A percentile compares a stretch with the other conserved stretches of the same genome.
Conservation (phyloP, 1,284 basidiomycete genomes). For the Ceratobasidium sp. region DNA sequence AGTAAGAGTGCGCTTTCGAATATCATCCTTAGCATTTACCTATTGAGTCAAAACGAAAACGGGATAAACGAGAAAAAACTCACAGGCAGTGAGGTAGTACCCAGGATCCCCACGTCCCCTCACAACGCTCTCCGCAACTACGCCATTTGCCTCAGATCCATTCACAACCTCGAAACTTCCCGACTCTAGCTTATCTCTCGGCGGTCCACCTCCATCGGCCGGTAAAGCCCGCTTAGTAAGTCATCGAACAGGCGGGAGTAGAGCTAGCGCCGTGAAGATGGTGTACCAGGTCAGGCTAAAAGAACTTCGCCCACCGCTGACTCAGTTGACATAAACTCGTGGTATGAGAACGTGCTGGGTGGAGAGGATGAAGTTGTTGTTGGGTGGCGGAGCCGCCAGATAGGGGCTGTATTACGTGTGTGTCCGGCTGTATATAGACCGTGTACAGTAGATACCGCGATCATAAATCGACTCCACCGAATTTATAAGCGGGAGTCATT, state of each 20-base stretch:
- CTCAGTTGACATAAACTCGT: conserved; percentile 72
- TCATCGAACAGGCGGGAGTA: conserved; percentile 59
- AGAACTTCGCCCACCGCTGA: conserved; percentile 64
- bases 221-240: conserved; percentile 67
- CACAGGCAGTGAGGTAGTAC: conserved; percentile 77
- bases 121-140: conserved; percentile 73
- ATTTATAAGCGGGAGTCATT: background rate
- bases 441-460: conserved; percentile 9
- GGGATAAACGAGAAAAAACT: conserved; percentile 47
- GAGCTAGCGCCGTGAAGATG: conserved; percentile 56
- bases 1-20: conserved; percentile 81
- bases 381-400: no score
- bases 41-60: background rate
- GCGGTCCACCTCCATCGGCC: conserved; percentile 73
- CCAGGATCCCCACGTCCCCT: conserved; percentile 85
- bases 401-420: no score
- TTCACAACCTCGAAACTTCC: conserved; percentile 73
- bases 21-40: conserved; percentile 71
- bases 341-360: conserved; percentile 70
- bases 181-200: conserved; percentile 69
- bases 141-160: conserved; percentile 64
- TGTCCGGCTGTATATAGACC: no score
- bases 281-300: conserved; percentile 60
- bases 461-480: background rate
- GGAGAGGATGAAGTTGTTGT: no score